Conservation (phyloP, 805 yeast genomes). For the Wickerhamomyces kurtzmanii region DNA sequence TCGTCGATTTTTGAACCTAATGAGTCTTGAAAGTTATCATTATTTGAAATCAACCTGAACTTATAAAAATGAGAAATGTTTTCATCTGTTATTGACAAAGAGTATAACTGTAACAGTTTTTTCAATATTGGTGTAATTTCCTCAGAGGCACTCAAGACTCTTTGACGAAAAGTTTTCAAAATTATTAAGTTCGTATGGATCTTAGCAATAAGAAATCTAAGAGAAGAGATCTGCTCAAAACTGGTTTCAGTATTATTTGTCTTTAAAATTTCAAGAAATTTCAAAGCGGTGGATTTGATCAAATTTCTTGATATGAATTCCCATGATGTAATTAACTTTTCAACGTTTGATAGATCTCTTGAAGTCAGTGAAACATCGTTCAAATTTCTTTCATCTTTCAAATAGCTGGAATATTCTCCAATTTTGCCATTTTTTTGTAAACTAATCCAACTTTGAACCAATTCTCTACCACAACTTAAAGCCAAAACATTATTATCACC, state of each 20-base stretch:
- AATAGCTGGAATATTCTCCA: background rate
- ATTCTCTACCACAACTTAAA: conserved; percentile 57
- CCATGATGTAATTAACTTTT: background rate
- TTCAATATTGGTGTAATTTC: background rate
- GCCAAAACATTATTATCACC: conserved; percentile 82
- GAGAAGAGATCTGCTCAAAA: conserved; percentile 14
- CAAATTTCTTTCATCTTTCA: background rate
- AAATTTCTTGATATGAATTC: background rate
- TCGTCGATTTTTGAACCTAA: conserved; percentile 15
- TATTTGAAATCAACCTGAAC: background rate
- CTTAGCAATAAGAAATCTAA: conserved; percentile 10
- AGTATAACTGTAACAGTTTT: background rate
- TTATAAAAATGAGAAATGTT: background rate
- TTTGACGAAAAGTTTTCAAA: background rate
- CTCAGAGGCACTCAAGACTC: background rate
- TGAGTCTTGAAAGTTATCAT: conserved; percentile 2
- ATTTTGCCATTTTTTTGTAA: too few relatives aligned
- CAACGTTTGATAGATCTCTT: background rate
- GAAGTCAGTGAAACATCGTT: background rate
- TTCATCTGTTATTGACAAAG: background rate
- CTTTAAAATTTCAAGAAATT: too few relatives aligned
- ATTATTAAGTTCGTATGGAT: background rate
- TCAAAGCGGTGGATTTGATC: too few relatives aligned
- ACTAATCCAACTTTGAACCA: background rate
- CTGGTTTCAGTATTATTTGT: conserved; percentile 9